Evolutionary conservation across 805 yeast species (phyloP), one percentile per base, ranked within the genome.

Genomic region (Myxozyma monticola): DNA sequence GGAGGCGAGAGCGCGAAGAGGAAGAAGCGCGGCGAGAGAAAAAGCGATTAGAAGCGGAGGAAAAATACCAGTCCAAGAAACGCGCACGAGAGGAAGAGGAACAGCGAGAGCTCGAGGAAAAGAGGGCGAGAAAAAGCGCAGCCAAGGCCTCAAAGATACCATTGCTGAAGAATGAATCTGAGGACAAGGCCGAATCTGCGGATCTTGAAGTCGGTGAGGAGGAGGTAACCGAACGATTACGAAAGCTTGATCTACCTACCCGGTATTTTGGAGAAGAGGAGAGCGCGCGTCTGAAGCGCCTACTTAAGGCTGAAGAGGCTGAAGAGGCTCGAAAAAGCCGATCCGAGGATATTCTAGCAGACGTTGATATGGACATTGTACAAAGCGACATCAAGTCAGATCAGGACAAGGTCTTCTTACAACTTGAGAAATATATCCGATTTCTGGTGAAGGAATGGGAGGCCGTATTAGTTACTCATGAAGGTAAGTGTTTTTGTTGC

Each of bases 401-500:
- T 48, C 48, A 59, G 30, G 54, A 62, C 15, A 68, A 71, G 51
- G 65, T 77, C 18, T 48, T 60, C 25, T 37, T 66, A 18, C 78
- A 79, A 61, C 46, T 76, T 35, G 66, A 85, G 49, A 72, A 70
- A n/a, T 78, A 75, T 55, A 59, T 81, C 40, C 76, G 73, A 51
- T 59, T 65, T 10, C 45, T 83, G 10, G 49, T 80, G n/a, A 49
- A 53, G n/a, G 62, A 68, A 40, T 79, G 84, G 78, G 71, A 73
- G 44, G 37, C 48, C 1, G 43, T 69, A 5, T 62, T 79, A 17
- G 22, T 55, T 2, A 57, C 62, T 39, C 77, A 82, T 54, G 57
- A 54, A 34, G 62, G 47, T 41, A 45, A 21, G 49, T 24, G 8
- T 12, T 14, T 28, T 10, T 7, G 18, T 20, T 15, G 2, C 25